These are phyloP conservation scores for Tripterygium wilfordii DNA, from an alignment of 177 flowering plant species.

Conservation along the genomic window DNA sequence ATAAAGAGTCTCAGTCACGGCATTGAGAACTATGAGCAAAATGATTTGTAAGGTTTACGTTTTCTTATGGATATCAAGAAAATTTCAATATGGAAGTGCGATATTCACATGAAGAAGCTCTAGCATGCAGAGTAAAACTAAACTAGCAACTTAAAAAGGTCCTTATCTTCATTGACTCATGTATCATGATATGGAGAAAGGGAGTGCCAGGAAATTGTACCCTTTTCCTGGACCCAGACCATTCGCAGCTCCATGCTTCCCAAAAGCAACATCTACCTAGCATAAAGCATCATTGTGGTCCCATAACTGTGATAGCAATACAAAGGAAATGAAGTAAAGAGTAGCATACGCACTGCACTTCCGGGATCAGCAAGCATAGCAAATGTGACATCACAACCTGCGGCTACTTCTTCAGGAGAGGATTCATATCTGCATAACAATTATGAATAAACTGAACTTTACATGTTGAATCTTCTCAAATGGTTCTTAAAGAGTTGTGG, in stretches of 20 bases:
- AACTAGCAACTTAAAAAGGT: neutral
- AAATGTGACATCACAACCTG: constrained; percentile 86
- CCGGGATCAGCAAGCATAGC: constrained; percentile 98
- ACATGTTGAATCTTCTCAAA: no score
- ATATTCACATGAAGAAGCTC: no score
- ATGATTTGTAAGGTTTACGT: no score
- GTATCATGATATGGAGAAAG: neutral
- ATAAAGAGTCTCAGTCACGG: no score
- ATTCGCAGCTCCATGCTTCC: constrained; percentile 69
- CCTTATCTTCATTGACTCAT: neutral
- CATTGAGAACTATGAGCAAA: no score
- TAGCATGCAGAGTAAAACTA: no score
- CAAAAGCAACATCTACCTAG: constrained; percentile 85
- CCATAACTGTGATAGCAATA: neutral
- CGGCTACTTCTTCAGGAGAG: constrained; percentile 86
- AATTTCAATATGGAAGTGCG: no score
- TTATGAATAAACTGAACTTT: neutral
- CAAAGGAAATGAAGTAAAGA: neutral
- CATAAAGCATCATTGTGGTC: constrained; percentile 6
- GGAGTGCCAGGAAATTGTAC: constrained; percentile 24
- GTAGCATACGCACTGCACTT: constrained; percentile 82
- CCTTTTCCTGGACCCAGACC: constrained; percentile 88
- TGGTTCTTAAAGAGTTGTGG: no score
- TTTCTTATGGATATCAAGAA: no score
- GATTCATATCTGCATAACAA: constrained; percentile 56